Evolutionary conservation across 78 protist genomes (phyloP), one percentile per base, ranked within the genome.

Genomic region (Goniomonas avonlea): DNA sequence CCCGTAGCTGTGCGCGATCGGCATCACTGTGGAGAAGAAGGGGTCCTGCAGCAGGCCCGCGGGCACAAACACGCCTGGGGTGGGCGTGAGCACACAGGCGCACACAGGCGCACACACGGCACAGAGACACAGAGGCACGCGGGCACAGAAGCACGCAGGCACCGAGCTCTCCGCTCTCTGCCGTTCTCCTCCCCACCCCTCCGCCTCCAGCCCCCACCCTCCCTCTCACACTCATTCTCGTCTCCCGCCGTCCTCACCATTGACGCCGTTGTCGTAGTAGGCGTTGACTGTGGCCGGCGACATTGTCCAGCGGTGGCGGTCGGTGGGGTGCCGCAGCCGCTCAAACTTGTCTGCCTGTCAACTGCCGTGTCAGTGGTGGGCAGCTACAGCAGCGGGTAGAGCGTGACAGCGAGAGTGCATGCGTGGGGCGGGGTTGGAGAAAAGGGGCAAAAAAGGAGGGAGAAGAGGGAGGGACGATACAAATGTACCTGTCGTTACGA

Each of bases 31-130:
- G 63, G n/a, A 9, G 34, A 41, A 78, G 70, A 60, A 78, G 37
- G 82, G 82, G 32, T 29, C 20, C 75, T 78, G 82, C 63, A 78
- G 70, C 43, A 78, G 56, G 31, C 61, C 82, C 25, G 82, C 82
- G n/a, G 82, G 77, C 37, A 78, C 8, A 31, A 78, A 43, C n/a
- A 78, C 17, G 20, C n/a, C n/a, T n/a, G n/a, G n/a, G n/a, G n/a
- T n/a, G n/a, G n/a, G n/a, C n/a, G n/a, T n/a, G n/a, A n/a, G n/a
- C n/a, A n/a, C n/a, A n/a, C n/a, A n/a, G n/a, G n/a, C n/a, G n/a
- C n/a, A n/a, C n/a, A n/a, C n/a, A n/a, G n/a, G n/a, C n/a, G n/a
- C n/a, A n/a, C n/a, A n/a, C n/a, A n/a, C n/a, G n/a, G n/a, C n/a
- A n/a, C n/a, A n/a, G n/a, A n/a, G n/a, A n/a, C n/a, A n/a, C n/a